A percentile compares a stretch with the other conserved stretches of the same genome.
Conservation (phyloP, 1,284 basidiomycete species). For the Nidula niveotomentosa region DNA sequence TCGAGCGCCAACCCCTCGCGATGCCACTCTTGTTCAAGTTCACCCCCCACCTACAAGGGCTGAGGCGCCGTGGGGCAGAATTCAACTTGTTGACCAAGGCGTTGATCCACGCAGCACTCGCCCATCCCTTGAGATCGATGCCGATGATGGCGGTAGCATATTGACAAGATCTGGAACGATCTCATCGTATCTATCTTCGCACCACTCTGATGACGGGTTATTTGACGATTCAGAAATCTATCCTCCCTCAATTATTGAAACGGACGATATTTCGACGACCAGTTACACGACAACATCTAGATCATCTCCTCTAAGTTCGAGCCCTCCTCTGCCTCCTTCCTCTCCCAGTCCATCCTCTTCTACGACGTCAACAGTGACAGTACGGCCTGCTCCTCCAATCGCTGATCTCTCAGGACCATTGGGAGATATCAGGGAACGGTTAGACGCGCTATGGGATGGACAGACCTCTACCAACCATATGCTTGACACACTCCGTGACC, state of each 20-base stretch:
- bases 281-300: neutral
- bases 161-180: constrained; percentile 51
- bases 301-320: neutral
- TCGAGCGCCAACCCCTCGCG: constrained; percentile 22
- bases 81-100: constrained; percentile 21
- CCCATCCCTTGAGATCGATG: constrained; percentile 12
- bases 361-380: constrained; percentile 37
- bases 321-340: neutral
- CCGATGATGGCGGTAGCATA: constrained; percentile 20
- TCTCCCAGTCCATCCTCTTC: constrained; percentile 9
- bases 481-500: constrained; percentile 38
- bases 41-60: constrained; percentile 8
- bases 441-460: constrained; percentile 52
- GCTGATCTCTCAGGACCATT: constrained; percentile 40
- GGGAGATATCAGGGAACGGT: constrained; percentile 48
- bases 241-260: constrained; percentile 1
- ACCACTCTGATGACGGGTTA: constrained; percentile 68
- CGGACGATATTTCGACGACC: neutral
- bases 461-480: constrained; percentile 57
- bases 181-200: constrained; percentile 66
- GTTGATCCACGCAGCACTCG: constrained; percentile 28
- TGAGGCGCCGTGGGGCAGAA: constrained; percentile 8
- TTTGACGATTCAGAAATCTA: constrained; percentile 17
- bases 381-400: constrained; percentile 34
- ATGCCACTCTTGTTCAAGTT: too few species aligned